Evolutionary conservation across 257 asterid species (phyloP).

Genomic region (Solanum neorickii): DNA sequence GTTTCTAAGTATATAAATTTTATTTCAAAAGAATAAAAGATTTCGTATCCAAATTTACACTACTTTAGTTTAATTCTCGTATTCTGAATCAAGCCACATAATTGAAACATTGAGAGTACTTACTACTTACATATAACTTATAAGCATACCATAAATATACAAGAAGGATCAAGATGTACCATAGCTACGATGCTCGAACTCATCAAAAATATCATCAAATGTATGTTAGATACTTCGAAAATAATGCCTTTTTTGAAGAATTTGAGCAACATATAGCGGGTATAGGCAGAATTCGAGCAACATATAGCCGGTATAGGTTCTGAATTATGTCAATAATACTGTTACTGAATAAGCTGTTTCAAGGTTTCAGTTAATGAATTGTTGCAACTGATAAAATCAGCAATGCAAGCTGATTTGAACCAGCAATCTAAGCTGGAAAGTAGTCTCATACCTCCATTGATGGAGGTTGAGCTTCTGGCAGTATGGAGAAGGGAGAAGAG

Average conservation of each 20-base stretch:
- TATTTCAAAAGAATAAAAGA: neutral
- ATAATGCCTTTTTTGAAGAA: too few species aligned
- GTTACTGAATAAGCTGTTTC: neutral
- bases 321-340: neutral
- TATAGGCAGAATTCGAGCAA: neutral
- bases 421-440: too few species aligned
- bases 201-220: rapidly evolving
- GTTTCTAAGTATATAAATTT: too few species aligned
- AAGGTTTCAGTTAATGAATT: neutral
- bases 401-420: too few species aligned
- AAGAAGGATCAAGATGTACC: neutral
- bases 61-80: neutral
- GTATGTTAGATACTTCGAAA: neutral
- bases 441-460: too few species aligned
- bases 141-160: neutral
- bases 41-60: neutral
- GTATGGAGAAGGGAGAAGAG: too few species aligned
- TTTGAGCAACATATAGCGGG: neutral
- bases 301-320: neutral
- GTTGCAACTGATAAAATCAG: neutral
- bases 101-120: neutral
- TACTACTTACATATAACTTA: neutral
- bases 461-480: too few species aligned
- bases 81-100: neutral
- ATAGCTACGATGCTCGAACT: neutral